A percentile compares a stretch with the other conserved stretches of the same genome.
These are phyloP conservation scores for Podila epigama DNA, from an alignment of 192 early-diverging fungal genomes.

Conservation along the genomic window DNA sequence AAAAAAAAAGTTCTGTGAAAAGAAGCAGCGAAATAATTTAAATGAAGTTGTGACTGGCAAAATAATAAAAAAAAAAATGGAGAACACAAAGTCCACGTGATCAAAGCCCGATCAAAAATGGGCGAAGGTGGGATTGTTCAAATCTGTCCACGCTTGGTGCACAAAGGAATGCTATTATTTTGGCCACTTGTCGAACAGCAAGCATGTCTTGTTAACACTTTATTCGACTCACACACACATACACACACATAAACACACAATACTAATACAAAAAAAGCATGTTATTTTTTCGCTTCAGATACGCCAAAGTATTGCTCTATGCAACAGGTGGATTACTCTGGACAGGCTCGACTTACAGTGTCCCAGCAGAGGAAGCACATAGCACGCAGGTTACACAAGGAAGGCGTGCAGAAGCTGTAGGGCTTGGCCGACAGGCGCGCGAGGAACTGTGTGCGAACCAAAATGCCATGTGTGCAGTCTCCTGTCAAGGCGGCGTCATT, in stretches of 20 bases:
- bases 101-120: neutral
- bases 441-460: constrained; percentile 20
- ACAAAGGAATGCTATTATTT: no score
- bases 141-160: no score
- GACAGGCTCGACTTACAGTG: no score
- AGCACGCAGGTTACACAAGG: neutral
- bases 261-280: no score
- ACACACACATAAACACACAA: no score
- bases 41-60: neutral
- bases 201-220: no score
- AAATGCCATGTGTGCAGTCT: constrained; percentile 25
- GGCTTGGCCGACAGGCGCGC: neutral
- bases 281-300: no score
- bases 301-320: no score
- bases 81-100: neutral
- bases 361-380: neutral
- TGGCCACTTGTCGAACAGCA: no score
- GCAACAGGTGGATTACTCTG: no score
- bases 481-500: constrained; percentile 16
- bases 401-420: neutral
- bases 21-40: neutral
- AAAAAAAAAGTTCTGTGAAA: constrained; percentile 25
- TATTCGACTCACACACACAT: no score
- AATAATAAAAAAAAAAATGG: neutral
- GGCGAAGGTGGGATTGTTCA: no score